Conservation (phyloP, 192 early-diverging fungal genomes). For the Coemansia sp. region DNA sequence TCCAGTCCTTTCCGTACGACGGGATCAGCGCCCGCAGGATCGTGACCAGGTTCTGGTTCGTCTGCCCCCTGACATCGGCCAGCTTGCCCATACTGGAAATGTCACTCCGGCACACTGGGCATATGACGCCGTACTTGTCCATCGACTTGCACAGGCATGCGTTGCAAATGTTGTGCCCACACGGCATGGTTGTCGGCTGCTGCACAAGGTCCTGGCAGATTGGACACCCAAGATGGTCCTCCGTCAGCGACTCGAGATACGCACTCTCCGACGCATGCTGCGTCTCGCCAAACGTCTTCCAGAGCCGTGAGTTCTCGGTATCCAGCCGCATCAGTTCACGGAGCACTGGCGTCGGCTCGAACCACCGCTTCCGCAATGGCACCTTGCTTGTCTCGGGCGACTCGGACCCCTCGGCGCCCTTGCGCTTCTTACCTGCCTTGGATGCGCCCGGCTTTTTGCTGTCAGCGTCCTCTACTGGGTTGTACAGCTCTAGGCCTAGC, state of each 20-base stretch:
- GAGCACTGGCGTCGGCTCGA: conserved; percentile 8
- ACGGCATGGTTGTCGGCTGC: conserved; percentile 29
- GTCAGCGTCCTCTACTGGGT: conserved; percentile 5
- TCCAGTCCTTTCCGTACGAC: conserved; percentile 29
- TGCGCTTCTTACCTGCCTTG: no score
- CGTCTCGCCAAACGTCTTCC: conserved; percentile 14
- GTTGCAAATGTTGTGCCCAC: conserved; percentile 41
- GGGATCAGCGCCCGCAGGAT: conserved; percentile 35
- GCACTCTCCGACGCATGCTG: conserved; percentile 10
- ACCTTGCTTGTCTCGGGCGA: neutral
- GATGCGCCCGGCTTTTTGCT: neutral
- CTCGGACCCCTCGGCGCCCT: neutral
- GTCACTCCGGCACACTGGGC: conserved; percentile 32
- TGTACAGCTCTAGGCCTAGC: conserved; percentile 44
- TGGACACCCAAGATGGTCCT: conserved; percentile 25
- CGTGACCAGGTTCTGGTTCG: conserved; percentile 30
- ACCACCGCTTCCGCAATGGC: neutral
- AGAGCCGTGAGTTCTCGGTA: conserved; percentile 27
- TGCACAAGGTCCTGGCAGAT: conserved; percentile 45
- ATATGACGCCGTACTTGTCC: conserved; percentile 22
- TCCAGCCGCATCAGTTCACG: conserved; percentile 35
- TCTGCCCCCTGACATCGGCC: conserved; percentile 1
- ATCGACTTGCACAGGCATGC: conserved; percentile 26
- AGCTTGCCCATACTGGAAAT: conserved; percentile 20
- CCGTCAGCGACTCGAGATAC: conserved; percentile 26